Conservation (phyloP, 2,329 filamentous ascomycete genomes). For the Alternaria brassicicola region DNA sequence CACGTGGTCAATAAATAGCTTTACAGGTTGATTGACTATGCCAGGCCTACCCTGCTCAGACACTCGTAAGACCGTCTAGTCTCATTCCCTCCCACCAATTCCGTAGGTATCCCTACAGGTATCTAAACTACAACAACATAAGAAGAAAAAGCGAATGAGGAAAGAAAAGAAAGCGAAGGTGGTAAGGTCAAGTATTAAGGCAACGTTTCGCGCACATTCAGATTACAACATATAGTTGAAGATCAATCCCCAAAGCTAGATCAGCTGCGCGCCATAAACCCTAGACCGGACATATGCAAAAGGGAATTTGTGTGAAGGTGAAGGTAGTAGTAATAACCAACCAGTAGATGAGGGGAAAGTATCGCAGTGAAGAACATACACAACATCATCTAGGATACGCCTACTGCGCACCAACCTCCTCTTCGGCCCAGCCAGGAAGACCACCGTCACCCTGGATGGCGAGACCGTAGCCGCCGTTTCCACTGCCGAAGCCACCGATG, state of each 20-base stretch:
- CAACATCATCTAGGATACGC: conserved; percentile 2
- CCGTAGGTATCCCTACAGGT: conserved; percentile 28
- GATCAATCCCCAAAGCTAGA: conserved; percentile 19
- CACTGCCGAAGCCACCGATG: conserved; percentile 61
- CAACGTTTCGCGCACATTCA: conserved; percentile 18
- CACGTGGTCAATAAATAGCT: not conserved
- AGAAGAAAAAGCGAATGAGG: conserved; percentile 8
- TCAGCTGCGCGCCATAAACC: conserved; percentile 17
- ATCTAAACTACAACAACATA: conserved; percentile 31
- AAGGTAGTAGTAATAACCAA: conserved; percentile 27
- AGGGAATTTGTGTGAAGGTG: conserved; percentile 1
- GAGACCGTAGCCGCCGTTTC: conserved; percentile 63
- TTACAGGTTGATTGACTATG: conserved; percentile 10
- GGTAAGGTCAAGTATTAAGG: conserved; percentile 26
- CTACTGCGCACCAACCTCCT: conserved; percentile 64
- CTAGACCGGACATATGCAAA: conserved; percentile 14
- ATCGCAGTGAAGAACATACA: conserved; percentile 41
- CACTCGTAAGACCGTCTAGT: conserved; percentile 11
- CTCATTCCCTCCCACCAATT: conserved; percentile 9
- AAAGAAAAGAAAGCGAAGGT: conserved; percentile 24
- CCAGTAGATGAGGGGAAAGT: conserved; percentile 34
- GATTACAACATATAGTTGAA: conserved; percentile 30
- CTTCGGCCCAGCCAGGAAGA: conserved; percentile 68
- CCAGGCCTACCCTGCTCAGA: conserved; percentile 5
- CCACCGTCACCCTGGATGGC: conserved; percentile 64